Percentiles rank a stretch among this genome's conserved stretches.
Evolutionary conservation across 345 rosid species (phyloP).

Genomic region (Theobroma cacao): DNA sequence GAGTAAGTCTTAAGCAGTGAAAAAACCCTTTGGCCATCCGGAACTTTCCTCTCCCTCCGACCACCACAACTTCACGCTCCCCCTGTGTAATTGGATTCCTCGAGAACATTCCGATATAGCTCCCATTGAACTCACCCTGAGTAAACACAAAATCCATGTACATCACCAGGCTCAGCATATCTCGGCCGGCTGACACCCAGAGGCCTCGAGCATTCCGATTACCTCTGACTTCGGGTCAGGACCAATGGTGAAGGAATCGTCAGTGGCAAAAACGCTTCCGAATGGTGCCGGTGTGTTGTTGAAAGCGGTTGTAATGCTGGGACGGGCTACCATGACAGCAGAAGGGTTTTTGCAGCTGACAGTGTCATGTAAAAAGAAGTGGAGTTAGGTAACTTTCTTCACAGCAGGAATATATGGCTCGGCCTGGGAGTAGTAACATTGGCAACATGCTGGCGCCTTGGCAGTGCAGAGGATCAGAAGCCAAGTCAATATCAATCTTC

Average conservation of each 20-base stretch:
- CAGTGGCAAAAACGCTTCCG: conserved; percentile 18
- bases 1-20: neutral
- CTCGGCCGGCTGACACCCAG: conserved; percentile 18
- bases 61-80: conserved; percentile 25
- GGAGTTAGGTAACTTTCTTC: conserved; percentile 27
- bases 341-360: neutral
- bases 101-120: conserved; percentile 25
- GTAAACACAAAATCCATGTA: conserved; percentile 27
- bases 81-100: conserved; percentile 19
- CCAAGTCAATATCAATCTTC: neutral
- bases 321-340: neutral
- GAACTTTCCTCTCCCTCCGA: conserved; percentile 27
- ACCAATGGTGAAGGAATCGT: conserved; percentile 25
- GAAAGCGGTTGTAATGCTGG: neutral
- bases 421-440: neutral
- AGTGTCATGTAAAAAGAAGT: neutral
- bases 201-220: conserved; percentile 25
- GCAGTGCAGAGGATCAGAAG: conserved; percentile 4
- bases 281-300: neutral
- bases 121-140: conserved; percentile 22
- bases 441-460: neutral
- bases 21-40: conserved; percentile 27
- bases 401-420: neutral
- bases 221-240: conserved; percentile 19
- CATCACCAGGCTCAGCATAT: neutral